Conservation (phyloP, 331 rosid genomes). For the Quercus tomentella region DNA sequence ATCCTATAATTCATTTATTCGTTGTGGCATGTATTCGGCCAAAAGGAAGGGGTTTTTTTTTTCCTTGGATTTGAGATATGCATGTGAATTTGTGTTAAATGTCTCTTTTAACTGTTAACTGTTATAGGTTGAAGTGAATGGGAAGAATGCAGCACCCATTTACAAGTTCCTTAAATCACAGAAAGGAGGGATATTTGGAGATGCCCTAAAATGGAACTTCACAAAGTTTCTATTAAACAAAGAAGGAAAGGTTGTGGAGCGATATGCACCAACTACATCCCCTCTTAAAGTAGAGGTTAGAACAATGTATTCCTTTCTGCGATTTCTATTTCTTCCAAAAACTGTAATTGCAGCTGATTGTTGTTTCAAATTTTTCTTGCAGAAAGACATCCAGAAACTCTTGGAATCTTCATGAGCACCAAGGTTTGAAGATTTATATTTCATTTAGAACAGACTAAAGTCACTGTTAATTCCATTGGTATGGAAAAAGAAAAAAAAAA, state of each 20-base stretch:
- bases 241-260: conserved; percentile 80
- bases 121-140: conserved; percentile 74
- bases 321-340: not conserved
- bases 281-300: conserved; percentile 85
- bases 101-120: not conserved
- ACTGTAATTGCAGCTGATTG: not conserved
- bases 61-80: not conserved
- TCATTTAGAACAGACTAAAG: too few relatives aligned
- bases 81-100: conserved; percentile 1
- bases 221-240: conserved; percentile 80
- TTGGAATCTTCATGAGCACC: conserved; percentile 52
- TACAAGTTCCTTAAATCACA: conserved; percentile 66
- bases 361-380: conserved; percentile 31
- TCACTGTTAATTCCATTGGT: not conserved
- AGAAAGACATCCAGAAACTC: conserved; percentile 78
- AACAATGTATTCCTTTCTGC: not conserved
- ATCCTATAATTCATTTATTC: not conserved
- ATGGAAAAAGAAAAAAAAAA: not conserved
- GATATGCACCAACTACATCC: conserved; percentile 89
- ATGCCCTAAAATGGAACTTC: conserved; percentile 94
- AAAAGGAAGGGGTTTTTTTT: fast-evolving
- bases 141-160: conserved; percentile 69
- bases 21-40: not conserved
- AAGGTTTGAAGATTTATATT: conserved; percentile 13
- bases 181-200: conserved; percentile 81